These are phyloP conservation scores for Aspergillus caelatus DNA, from an alignment of 2,329 filamentous ascomycete genomes.

Conservation along the genomic window DNA sequence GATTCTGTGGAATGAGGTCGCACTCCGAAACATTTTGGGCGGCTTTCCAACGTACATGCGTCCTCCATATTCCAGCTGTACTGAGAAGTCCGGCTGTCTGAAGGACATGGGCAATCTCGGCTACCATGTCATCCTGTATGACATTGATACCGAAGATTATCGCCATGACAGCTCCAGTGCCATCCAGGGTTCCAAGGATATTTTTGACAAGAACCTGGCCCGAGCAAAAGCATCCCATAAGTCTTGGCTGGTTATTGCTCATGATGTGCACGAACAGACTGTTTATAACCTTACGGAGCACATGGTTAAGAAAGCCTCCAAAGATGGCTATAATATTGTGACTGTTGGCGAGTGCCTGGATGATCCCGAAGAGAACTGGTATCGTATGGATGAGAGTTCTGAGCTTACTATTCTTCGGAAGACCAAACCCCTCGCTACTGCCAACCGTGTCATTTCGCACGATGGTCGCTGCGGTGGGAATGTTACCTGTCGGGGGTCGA, in stretches of 20 bases:
- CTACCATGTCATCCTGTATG: slow-evolving; percentile 53
- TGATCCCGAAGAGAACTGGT: slow-evolving; percentile 44
- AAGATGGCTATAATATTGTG: slow-evolving; percentile 40
- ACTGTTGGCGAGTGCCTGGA: slow-evolving; percentile 49
- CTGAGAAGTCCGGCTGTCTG: slow-evolving; percentile 40
- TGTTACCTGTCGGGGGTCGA: slow-evolving; percentile 38
- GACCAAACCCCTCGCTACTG: slow-evolving; percentile 10
- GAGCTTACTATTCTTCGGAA: slow-evolving; percentile 23
- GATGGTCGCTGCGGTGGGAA: slow-evolving; percentile 40
- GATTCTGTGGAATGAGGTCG: slow-evolving; percentile 52
- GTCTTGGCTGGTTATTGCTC: slow-evolving; percentile 46
- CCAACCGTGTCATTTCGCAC: slow-evolving; percentile 20
- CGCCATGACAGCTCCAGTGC: slow-evolving; percentile 39
- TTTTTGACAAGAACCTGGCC: slow-evolving; percentile 39
- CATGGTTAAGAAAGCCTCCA: slow-evolving; percentile 38
- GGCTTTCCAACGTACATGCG: slow-evolving; percentile 57
- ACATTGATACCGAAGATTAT: slow-evolving; percentile 54
- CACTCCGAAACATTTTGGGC: slow-evolving; percentile 51
- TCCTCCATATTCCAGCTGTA: slow-evolving; percentile 52
- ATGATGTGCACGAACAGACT: slow-evolving; percentile 48
- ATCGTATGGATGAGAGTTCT: slow-evolving; percentile 38
- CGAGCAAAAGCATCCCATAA: slow-evolving; percentile 28
- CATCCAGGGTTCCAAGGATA: slow-evolving; percentile 45
- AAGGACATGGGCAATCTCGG: slow-evolving; percentile 49
- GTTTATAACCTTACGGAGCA: slow-evolving; percentile 46